Evolutionary conservation across 768 basidiomycete species (phyloP).

Genomic region (Naganishia antarctica): DNA sequence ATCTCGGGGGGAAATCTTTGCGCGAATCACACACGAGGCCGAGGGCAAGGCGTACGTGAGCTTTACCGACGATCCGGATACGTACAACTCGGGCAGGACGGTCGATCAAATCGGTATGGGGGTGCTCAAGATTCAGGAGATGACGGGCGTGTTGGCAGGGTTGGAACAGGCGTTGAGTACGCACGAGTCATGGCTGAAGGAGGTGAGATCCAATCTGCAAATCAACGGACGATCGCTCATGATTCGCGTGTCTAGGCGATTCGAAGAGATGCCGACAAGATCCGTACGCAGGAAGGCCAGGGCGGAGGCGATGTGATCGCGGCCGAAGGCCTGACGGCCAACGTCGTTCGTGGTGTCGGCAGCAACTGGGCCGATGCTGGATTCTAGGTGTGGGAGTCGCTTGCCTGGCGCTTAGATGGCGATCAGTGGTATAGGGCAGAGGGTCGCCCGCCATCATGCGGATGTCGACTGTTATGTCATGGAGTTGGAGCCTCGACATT

Average conservation of each 20-base stretch:
- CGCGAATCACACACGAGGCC: conserved; percentile 2
- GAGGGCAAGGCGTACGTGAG: background rate
- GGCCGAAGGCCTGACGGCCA: too few species aligned
- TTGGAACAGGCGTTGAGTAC: conserved; percentile 19
- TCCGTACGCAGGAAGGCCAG: background rate
- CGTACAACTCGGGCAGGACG: conserved; percentile 5
- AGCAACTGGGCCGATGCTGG: conserved; percentile 27
- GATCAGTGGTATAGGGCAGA: too few species aligned
- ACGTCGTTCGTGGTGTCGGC: conserved; percentile 25
- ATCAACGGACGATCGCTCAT: background rate
- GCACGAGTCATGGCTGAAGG: conserved; percentile 26
- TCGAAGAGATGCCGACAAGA: background rate
- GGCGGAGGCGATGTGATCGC: background rate
- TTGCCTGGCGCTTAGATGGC: background rate
- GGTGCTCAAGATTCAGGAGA: background rate
- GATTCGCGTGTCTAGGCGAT: background rate
- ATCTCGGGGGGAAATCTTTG: background rate
- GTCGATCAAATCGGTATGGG: background rate
- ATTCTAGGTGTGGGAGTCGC: background rate
- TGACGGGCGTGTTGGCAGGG: background rate
- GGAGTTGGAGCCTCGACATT: too few species aligned
- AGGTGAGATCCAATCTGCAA: conserved; percentile 14
- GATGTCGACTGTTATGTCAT: too few species aligned
- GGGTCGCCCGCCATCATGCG: too few species aligned
- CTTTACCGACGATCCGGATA: conserved; percentile 25